A percentile compares a stretch with the other conserved stretches of the same genome.
phyloP scores from a whole-genome alignment of 352 stramenopile species.

The Pythium dissimile region DNA sequence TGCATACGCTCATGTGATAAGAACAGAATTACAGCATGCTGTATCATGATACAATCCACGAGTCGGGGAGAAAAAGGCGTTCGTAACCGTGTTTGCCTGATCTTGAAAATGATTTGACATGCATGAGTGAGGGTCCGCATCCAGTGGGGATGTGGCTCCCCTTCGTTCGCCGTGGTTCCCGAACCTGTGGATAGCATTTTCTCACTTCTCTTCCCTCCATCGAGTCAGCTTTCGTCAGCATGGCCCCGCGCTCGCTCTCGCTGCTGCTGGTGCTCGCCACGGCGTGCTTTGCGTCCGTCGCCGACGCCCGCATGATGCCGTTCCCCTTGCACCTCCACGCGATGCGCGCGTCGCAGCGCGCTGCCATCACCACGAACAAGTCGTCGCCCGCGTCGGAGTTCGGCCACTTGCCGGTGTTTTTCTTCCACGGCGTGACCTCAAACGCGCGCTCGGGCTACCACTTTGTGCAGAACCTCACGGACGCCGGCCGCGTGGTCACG shows the following conservation, averaged over 20 bases:
- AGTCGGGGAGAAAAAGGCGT: no score
- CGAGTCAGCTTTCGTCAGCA: no score
- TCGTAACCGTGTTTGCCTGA: no score
- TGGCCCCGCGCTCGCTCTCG: background rate
- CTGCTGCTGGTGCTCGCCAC: slow-evolving; percentile 1
- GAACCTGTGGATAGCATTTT: background rate
- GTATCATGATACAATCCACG: no score
- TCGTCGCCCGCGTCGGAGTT: background rate
- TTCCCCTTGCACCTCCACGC: slow-evolving; percentile 6
- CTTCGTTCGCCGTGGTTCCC: background rate
- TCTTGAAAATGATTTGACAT: no score
- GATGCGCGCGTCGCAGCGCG: background rate
- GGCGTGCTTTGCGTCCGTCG: slow-evolving; percentile 4
- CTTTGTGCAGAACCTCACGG: slow-evolving; percentile 34
- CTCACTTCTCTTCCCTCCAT: background rate
- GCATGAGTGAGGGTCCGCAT: background rate
- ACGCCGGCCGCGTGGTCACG: slow-evolving; percentile 28
- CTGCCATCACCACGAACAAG: background rate
- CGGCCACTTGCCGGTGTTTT: slow-evolving; percentile 34
- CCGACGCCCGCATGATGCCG: slow-evolving; percentile 10
- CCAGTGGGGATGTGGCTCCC: no score
- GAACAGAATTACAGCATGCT: no score
- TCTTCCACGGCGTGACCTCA: slow-evolving; percentile 44
- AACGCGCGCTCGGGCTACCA: slow-evolving; percentile 29
- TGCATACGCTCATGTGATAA: no score